Conservation (phyloP, 2,329 filamentous ascomycete genomes). For the Lasiodiplodia hormozganensis region DNA sequence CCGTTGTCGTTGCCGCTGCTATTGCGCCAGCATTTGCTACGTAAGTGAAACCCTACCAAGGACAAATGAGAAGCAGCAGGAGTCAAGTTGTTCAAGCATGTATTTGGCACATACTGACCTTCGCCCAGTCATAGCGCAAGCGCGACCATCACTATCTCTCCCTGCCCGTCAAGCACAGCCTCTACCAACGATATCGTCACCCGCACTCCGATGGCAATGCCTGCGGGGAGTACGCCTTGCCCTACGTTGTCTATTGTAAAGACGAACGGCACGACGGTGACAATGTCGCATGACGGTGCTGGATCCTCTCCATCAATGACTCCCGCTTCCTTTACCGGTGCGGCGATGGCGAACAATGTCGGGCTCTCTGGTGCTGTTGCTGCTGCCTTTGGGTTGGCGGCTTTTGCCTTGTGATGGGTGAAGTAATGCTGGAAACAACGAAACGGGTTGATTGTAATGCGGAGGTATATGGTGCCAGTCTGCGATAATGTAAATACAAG, state of each 20-base stretch:
- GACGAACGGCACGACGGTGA: conserved; percentile 23
- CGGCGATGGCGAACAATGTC: background rate
- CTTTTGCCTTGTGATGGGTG: background rate
- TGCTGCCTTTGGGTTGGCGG: conserved; percentile 6
- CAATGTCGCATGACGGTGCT: conserved; percentile 3
- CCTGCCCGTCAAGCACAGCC: background rate
- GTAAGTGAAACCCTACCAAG: background rate
- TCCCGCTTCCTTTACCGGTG: conserved; percentile 13
- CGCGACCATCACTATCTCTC: conserved; percentile 14
- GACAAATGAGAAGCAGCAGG: too few species aligned
- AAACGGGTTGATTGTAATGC: background rate
- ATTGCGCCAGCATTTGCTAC: conserved; percentile 6
- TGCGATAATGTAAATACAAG: background rate
- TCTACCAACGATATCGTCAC: conserved; percentile 19
- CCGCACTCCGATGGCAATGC: conserved; percentile 1
- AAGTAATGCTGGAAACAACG: background rate
- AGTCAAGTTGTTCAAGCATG: background rate
- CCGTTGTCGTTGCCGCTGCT: background rate
- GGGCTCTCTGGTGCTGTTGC: background rate
- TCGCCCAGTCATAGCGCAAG: background rate
- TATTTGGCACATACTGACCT: background rate
- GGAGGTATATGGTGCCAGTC: background rate
- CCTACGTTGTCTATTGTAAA: conserved; percentile 17
- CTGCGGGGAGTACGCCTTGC: conserved; percentile 9
- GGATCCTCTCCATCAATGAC: conserved; percentile 3